These are phyloP conservation scores for Ogataea angusta DNA, from an alignment of 805 yeast genomes.

Conservation along the genomic window DNA sequence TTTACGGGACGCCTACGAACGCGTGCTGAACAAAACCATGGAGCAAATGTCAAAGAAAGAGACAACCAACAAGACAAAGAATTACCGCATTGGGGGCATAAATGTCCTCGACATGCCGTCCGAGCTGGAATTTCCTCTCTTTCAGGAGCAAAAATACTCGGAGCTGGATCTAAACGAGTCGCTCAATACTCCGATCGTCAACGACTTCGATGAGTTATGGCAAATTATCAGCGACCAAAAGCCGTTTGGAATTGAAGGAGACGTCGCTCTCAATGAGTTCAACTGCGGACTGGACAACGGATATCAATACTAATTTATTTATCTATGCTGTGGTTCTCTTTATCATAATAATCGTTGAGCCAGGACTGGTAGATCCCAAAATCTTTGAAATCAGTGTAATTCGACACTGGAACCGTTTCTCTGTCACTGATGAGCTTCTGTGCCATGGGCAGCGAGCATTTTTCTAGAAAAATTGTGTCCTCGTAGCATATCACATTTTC, in stretches of 20 bases:
- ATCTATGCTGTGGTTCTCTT: neutral
- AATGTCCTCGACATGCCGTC: slow-evolving; percentile 12
- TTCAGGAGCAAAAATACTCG: neutral
- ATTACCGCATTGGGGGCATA: slow-evolving; percentile 15
- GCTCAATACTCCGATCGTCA: neutral
- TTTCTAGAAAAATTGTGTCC: slow-evolving; percentile 20
- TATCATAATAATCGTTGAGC: slow-evolving; percentile 20
- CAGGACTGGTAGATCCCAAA: slow-evolving; percentile 25
- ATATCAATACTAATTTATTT: slow-evolving; percentile 3
- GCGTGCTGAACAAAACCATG: slow-evolving; percentile 18
- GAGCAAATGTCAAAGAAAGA: slow-evolving; percentile 17
- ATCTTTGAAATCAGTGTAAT: slow-evolving; percentile 17
- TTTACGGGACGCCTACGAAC: slow-evolving; percentile 24
- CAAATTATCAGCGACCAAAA: slow-evolving; percentile 20
- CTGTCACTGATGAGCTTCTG: slow-evolving; percentile 18
- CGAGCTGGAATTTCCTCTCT: neutral
- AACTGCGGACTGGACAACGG: slow-evolving; percentile 11
- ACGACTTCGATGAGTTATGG: slow-evolving; percentile 21
- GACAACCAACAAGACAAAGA: neutral
- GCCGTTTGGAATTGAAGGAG: slow-evolving; percentile 11
- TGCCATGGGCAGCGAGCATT: slow-evolving; percentile 11
- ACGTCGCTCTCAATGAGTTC: slow-evolving; percentile 5
- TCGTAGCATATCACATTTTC: slow-evolving; percentile 24
- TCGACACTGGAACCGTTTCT: slow-evolving; percentile 1
- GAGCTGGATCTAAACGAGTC: slow-evolving; percentile 1